Conservation (phyloP, 305 asterid genomes). For the Fraxinus greggii region DNA sequence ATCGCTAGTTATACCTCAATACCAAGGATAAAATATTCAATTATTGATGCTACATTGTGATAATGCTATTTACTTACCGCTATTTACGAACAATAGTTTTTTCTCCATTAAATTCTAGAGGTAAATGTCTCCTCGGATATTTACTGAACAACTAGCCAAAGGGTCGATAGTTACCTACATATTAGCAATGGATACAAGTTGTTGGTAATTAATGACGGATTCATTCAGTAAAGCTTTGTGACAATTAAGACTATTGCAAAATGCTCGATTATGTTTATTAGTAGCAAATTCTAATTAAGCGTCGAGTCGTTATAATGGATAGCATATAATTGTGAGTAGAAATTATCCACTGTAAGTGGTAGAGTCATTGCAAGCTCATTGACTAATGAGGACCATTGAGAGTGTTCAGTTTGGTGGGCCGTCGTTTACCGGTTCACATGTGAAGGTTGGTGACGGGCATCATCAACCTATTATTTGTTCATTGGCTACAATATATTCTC, state of each 20-base stretch:
- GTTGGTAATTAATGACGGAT: not conserved
- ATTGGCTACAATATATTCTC: conserved; percentile 15
- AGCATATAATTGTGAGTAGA: not conserved
- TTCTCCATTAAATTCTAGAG: too few species aligned
- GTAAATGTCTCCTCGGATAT: not conserved
- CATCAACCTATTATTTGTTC: conserved; percentile 55
- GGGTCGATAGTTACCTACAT: not conserved
- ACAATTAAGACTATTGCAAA: not conserved
- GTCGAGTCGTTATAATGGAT: not conserved
- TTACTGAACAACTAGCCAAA: not conserved
- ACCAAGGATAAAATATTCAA: not conserved
- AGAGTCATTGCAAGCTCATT: conserved; percentile 15
- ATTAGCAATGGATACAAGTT: not conserved
- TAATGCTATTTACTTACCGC: not conserved
- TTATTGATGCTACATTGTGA: not conserved
- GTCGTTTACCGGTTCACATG: conserved; percentile 56
- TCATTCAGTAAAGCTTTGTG: not conserved
- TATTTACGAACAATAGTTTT: not conserved
- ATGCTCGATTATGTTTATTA: not conserved
- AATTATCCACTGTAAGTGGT: not conserved
- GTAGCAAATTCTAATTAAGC: not conserved
- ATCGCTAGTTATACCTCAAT: not conserved
- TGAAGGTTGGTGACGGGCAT: conserved; percentile 71
- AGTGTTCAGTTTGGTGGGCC: conserved; percentile 63
- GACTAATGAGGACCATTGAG: conserved; percentile 49